Evolutionary conservation across 805 yeast genomes (phyloP), one percentile per base, ranked within the genome.

Genomic region (Starmerella bombicola): DNA sequence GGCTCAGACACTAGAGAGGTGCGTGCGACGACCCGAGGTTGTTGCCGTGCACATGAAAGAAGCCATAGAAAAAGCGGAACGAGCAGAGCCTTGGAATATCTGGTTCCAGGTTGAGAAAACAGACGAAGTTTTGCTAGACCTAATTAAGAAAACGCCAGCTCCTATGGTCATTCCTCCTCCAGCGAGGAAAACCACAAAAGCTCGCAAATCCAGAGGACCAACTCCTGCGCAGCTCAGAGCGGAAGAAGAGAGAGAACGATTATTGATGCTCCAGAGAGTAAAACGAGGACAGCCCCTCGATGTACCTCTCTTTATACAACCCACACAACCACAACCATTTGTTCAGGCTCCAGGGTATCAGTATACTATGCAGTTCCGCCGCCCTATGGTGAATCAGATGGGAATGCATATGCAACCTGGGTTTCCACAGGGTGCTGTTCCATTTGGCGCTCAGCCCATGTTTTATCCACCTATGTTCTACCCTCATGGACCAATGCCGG

Each of bases 91-190:
- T 25, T 73, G 74, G 50, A 71, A 79, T 55, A 63, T 84, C 17
- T 85, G 95, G 95, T 82, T 78, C 53, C 83, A 80, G 51, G 66
- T 88, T 13, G 64, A 59, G 18, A 47, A 50, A 34, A 43, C 46
- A 7, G 64, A 62, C 39, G 47, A 42, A 10, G 55, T 54, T 10
- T 41, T 55, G 15, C 31, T 49, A 4, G 61, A 58, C 32, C 45
- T 45, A 20, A 41, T 57, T 13, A 48, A 43, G 43, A 47, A 43
- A 35, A 22, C 24, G 25, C 31, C 30, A 35, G 47, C 49, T 16
- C 56, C 55, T 2, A 21, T 35, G 9, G 23, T 46, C 31, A 33
- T 47, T 6, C 42, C 51, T 19, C 43, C 45, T 15, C 31, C 47
- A 15, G 36, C 46, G 24, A 42, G 38, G 21, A 43, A 38, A 28